A percentile compares a stretch with the other conserved stretches of the same genome.
These are phyloP conservation scores for Magnaporthiopsis incrustans DNA, from an alignment of 2,329 filamentous ascomycete species.

Conservation along the genomic window DNA sequence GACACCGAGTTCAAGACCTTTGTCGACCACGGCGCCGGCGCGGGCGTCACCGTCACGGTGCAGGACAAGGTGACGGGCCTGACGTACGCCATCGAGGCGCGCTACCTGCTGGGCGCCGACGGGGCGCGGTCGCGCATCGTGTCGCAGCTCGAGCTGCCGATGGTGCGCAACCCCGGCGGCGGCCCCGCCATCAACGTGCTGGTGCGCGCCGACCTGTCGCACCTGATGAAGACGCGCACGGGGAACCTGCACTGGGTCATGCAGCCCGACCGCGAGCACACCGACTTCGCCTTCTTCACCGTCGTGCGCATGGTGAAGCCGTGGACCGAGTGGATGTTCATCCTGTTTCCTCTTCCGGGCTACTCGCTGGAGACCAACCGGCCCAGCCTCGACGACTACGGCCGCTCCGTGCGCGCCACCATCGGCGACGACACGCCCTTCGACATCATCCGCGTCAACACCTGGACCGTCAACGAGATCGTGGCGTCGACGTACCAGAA, in stretches of 20 bases:
- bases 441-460: slow-evolving; percentile 44
- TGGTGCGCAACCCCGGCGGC: slow-evolving; percentile 23
- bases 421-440: slow-evolving; percentile 47
- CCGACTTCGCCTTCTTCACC: slow-evolving; percentile 40
- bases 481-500: slow-evolving; percentile 46
- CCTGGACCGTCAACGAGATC: slow-evolving; percentile 55
- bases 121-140: slow-evolving; percentile 34
- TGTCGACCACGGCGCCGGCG: slow-evolving; percentile 19
- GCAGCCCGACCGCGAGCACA: slow-evolving; percentile 42
- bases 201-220: slow-evolving; percentile 36
- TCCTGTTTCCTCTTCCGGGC: slow-evolving; percentile 35
- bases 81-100: slow-evolving; percentile 36
- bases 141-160: slow-evolving; percentile 26
- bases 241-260: slow-evolving; percentile 56
- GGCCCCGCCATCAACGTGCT: slow-evolving; percentile 33
- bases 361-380: slow-evolving; percentile 22
- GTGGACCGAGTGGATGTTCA: slow-evolving; percentile 56
- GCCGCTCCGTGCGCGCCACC: slow-evolving; percentile 35
- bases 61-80: slow-evolving; percentile 15
- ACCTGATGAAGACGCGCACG: slow-evolving; percentile 37
- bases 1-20: slow-evolving; percentile 30
- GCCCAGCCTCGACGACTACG: slow-evolving; percentile 38
- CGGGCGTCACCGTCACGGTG: slow-evolving; percentile 19
- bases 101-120: slow-evolving; percentile 53
- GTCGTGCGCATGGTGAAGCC: slow-evolving; percentile 54